These are phyloP conservation scores for Dentipellis fragilis DNA, from an alignment of 768 basidiomycete species.

Conservation along the genomic window DNA sequence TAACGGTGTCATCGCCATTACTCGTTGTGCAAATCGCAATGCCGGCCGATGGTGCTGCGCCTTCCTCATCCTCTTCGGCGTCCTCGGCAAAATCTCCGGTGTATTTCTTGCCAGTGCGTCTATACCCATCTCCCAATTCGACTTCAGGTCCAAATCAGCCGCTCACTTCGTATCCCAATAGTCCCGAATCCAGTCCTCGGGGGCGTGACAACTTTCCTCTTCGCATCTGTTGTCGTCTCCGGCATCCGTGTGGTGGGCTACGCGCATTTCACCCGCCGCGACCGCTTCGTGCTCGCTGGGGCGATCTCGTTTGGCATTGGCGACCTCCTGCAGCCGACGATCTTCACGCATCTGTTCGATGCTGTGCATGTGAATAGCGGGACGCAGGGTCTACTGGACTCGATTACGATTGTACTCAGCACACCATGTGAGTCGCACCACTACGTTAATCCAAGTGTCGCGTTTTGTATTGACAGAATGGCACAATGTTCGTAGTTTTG, in stretches of 20 bases:
- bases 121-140: not conserved
- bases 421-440: conserved; percentile 59
- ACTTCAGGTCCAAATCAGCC: not conserved
- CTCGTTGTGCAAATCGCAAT: conserved; percentile 71
- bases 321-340: conserved; percentile 52
- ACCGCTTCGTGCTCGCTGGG: conserved; percentile 61
- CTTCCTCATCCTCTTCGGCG: conserved; percentile 73
- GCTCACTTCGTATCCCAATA: conserved; percentile 9
- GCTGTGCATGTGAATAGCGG: conserved; percentile 45
- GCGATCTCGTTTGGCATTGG: conserved; percentile 64
- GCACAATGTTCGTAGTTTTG: conserved; percentile 23
- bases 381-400: conserved; percentile 59
- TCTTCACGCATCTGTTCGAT: conserved; percentile 65
- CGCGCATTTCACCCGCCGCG: conserved; percentile 48
- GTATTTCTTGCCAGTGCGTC: conserved; percentile 65
- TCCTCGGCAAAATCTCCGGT: conserved; percentile 75
- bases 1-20: conserved; percentile 76
- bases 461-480: not conserved
- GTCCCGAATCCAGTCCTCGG: conserved; percentile 76
- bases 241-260: conserved; percentile 63
- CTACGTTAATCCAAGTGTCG: not conserved
- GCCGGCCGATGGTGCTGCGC: conserved; percentile 74
- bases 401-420: conserved; percentile 70
- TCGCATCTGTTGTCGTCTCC: conserved; percentile 62
- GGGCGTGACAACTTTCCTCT: conserved; percentile 82